These are phyloP conservation scores for Glomus cerebriforme DNA, from an alignment of 192 early-diverging fungal species.

Conservation along the genomic window DNA sequence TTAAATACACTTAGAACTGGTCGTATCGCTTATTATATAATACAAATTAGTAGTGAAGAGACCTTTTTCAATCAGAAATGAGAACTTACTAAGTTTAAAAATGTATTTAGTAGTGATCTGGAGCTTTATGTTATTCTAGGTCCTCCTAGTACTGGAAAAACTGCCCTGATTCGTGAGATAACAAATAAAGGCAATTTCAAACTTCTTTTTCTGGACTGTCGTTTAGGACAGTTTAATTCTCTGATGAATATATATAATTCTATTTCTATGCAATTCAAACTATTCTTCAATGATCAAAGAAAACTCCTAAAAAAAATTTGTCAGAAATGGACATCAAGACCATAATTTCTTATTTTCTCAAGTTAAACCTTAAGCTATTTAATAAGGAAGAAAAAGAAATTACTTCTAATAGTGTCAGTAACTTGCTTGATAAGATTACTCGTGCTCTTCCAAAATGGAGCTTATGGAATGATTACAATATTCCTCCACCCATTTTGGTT, in stretches of 20 bases:
- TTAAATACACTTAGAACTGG: constrained; percentile 19
- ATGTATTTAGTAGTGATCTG: constrained; percentile 13
- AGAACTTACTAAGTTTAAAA: constrained; percentile 9
- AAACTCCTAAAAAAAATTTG: too few relatives aligned
- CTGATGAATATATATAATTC: neutral
- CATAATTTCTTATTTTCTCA: too few relatives aligned
- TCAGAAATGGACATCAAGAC: too few relatives aligned
- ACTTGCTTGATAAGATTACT: neutral
- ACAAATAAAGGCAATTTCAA: constrained; percentile 21
- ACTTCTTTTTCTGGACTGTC: constrained; percentile 9
- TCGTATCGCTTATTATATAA: constrained; percentile 2
- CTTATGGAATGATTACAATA: neutral
- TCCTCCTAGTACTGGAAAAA: constrained; percentile 23
- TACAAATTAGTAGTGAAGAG: neutral
- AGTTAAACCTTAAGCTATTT: too few relatives aligned
- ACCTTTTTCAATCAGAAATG: constrained; percentile 20
- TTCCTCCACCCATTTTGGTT: neutral
- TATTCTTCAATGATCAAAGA: constrained; percentile 7
- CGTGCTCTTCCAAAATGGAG: neutral
- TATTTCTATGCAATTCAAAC: constrained; percentile 3
- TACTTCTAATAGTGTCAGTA: neutral
- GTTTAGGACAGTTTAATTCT: neutral
- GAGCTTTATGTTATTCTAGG: constrained; percentile 13
- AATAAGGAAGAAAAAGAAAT: too few relatives aligned
- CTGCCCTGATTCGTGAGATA: neutral